A percentile compares a stretch with the other conserved stretches of the same genome.
Conservation (phyloP, 192 early-diverging fungal species). For the Coemansia sp. region DNA sequence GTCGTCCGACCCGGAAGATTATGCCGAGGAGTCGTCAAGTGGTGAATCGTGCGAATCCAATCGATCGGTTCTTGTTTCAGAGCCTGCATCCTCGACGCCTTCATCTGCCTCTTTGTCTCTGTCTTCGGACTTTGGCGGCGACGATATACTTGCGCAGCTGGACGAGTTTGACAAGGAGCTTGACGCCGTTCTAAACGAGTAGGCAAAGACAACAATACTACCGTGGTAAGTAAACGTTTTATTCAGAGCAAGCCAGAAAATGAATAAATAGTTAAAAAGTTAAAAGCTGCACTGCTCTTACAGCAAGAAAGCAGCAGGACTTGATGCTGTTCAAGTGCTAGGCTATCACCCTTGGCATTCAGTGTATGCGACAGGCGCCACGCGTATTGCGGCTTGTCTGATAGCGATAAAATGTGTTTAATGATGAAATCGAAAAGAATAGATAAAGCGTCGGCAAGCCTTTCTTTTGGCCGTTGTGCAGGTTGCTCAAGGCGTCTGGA, state of each 20-base stretch:
- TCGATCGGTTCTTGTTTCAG: neutral
- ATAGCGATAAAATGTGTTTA: no score
- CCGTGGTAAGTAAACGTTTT: neutral
- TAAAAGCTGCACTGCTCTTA: no score
- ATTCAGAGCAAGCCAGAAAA: no score
- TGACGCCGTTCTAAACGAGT: constrained; percentile 26
- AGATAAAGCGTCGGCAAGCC: neutral
- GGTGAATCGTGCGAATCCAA: neutral
- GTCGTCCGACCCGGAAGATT: neutral
- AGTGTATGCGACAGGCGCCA: no score
- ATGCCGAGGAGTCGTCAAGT: neutral
- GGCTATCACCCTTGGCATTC: no score
- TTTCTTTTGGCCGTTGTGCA: neutral
- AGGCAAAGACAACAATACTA: neutral
- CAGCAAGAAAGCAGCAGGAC: no score
- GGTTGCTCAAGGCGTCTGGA: constrained; percentile 43
- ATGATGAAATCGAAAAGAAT: no score
- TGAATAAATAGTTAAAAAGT: no score
- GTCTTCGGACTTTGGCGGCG: neutral
- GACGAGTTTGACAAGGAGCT: constrained; percentile 52
- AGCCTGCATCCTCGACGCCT: neutral
- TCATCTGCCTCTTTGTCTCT: neutral
- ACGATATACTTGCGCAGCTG: constrained; percentile 41
- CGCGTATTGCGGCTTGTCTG: no score
- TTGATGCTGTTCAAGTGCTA: no score